Evolutionary conservation across 345 rosid species (phyloP), one percentile per base, ranked within the genome.

Genomic region (Mercurialis annua): DNA sequence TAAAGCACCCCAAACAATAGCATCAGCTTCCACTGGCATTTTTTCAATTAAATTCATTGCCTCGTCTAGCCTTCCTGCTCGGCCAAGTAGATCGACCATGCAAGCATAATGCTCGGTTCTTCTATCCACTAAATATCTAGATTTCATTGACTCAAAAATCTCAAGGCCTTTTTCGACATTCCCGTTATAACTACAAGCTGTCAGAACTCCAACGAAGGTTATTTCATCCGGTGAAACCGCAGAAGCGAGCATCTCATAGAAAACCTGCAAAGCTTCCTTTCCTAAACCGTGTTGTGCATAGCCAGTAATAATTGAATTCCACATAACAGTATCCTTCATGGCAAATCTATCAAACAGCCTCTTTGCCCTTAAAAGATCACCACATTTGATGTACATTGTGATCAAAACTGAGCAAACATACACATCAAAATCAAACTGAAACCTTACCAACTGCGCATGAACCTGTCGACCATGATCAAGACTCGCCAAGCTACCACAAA

Each of bases 131-230:
- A 33, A 47, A 81, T 72, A 85, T 55, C 66, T 84, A 33, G 83
- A 71, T 69, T 89, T 78, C 93, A 91, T 87, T 5, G 78, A 79
- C 65, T 89, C 77, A 68, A 91, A 89, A 64, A 89, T 77, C 63
- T 83, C 66, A 73, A 65, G 76, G 63, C 96, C 93, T 86, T 89
- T 86, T 70, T 82, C 63, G 0, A 85, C 82, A 59, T 77, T 87
- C 38, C 96, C 97, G 0, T 86, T 81, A 56, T 87, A 87, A 73
- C 92, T 87, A 63, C 96, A 91, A 2, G 96, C 96, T 11, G 97
- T 74, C 15, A 91, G 87, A 80, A 86, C 92, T 33, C 87, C 92
- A 20, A 91, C 58, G 30, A 91, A 78, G 62, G 97, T 87, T 53
- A 91, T 78, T 66, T 92, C 87, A 75, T 92, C 89, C 2, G 89